Percentiles rank a stretch among this genome's conserved stretches.
Evolutionary conservation across 2,329 filamentous ascomycete genomes (phyloP).

Genomic region (Verticillium albo-atrum): DNA sequence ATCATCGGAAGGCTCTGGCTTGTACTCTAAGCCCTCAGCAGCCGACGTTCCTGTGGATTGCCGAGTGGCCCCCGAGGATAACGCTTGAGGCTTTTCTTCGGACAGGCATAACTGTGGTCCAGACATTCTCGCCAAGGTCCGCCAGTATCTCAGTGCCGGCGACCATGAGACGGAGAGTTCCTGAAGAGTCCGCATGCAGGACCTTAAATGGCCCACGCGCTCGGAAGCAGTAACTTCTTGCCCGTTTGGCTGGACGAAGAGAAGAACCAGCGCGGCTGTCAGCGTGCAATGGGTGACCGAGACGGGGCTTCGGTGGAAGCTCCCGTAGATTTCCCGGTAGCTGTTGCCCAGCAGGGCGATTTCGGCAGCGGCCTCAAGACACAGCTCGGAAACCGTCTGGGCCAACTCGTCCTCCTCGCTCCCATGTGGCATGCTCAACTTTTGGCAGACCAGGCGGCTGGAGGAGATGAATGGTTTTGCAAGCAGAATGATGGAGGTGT

Average conservation of each 20-base stretch:
- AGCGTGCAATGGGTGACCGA: slow-evolving; percentile 28
- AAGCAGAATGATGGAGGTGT: slow-evolving; percentile 26
- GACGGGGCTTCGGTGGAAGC: slow-evolving; percentile 27
- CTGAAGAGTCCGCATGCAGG: background rate
- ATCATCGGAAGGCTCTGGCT: no score
- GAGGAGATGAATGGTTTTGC: slow-evolving; percentile 20
- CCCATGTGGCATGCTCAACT: background rate
- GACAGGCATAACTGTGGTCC: background rate
- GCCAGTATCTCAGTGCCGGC: background rate
- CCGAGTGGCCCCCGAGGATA: no score
- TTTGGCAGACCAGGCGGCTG: background rate
- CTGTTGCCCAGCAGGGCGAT: slow-evolving; percentile 21
- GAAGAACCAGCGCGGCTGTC: slow-evolving; percentile 23
- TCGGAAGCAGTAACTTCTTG: background rate
- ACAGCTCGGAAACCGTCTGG: slow-evolving; percentile 2
- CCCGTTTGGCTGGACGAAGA: background rate
- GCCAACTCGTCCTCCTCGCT: background rate
- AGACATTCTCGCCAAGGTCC: background rate
- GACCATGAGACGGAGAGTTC: background rate
- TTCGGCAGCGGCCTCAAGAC: slow-evolving; percentile 16
- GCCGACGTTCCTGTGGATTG: no score
- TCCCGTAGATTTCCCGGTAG: slow-evolving; percentile 26
- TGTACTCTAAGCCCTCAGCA: no score
- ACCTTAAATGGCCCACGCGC: background rate
- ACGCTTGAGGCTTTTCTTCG: no score